Percentiles rank a stretch among this genome's conserved stretches.
Conservation (phyloP, 331 rosid species). For the Quercus phellos region DNA sequence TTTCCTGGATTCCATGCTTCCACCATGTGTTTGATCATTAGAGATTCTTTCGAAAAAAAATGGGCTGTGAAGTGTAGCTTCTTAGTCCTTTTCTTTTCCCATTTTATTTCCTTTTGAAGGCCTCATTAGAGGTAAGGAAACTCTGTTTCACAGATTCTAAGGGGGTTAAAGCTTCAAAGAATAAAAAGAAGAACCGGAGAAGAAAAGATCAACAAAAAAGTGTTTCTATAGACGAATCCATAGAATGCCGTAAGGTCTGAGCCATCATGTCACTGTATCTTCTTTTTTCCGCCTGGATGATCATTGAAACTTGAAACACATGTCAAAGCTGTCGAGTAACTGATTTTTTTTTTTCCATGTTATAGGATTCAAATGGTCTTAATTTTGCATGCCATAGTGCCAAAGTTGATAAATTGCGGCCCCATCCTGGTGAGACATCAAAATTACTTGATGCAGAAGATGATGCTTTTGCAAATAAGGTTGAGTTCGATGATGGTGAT, state of each 20-base stretch:
- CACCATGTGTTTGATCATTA: conserved; percentile 1
- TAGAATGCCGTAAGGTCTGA: conserved; percentile 50
- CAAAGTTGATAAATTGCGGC: conserved; percentile 31
- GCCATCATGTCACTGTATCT: not conserved
- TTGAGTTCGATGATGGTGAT: conserved; percentile 68
- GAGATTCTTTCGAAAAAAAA: conserved; percentile 1
- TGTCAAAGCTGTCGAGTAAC: conserved; percentile 6
- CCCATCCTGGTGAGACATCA: conserved; percentile 52
- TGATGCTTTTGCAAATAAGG: conserved; percentile 27
- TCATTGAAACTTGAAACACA: not conserved
- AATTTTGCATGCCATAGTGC: conserved; percentile 37
- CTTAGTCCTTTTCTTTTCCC: conserved; percentile 8
- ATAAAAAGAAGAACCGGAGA: conserved; percentile 84
- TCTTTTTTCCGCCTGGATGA: not conserved
- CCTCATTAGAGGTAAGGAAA: conserved; percentile 25
- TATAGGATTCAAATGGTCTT: conserved; percentile 64
- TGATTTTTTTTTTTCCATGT: conserved; percentile 5
- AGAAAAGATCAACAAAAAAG: conserved; percentile 71
- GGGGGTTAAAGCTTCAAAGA: conserved; percentile 63
- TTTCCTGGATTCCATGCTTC: not conserved
- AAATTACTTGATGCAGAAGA: conserved; percentile 33
- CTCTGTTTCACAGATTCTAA: conserved; percentile 57
- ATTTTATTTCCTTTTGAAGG: conserved; percentile 12
- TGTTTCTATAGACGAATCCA: conserved; percentile 43
- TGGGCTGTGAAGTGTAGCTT: conserved; percentile 8